These are phyloP conservation scores for Colletotrichum neosansevieriae DNA, from an alignment of 2,329 filamentous ascomycete genomes.

Conservation along the genomic window DNA sequence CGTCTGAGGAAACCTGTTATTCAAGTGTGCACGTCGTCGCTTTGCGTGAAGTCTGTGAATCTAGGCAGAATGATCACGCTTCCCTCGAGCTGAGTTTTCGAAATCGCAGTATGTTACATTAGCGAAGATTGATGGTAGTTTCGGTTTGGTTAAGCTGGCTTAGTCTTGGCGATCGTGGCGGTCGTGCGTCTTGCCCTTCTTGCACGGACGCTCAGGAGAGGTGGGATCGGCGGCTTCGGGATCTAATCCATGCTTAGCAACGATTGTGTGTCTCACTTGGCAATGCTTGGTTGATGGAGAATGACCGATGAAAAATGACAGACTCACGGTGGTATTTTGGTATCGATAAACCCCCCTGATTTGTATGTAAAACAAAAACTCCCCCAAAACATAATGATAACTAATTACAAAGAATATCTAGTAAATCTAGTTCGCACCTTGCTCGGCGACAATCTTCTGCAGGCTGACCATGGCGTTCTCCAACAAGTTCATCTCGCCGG, in stretches of 20 bases:
- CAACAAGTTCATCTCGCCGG: slow-evolving; percentile 59
- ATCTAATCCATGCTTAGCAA: slow-evolving; percentile 27
- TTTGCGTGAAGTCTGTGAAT: too few relatives aligned
- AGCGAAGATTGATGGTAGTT: background rate
- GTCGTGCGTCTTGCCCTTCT: slow-evolving; percentile 23
- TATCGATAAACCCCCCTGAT: background rate
- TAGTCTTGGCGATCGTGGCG: slow-evolving; percentile 16
- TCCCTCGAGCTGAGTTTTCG: background rate
- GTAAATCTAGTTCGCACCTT: slow-evolving; percentile 33
- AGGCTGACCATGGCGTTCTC: slow-evolving; percentile 35
- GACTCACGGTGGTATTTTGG: background rate
- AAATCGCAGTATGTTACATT: background rate
- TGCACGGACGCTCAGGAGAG: slow-evolving; percentile 12
- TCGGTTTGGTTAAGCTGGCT: background rate
- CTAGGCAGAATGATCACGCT: too few relatives aligned
- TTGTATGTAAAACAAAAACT: too few relatives aligned
- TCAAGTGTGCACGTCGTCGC: too few relatives aligned
- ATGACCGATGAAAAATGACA: background rate
- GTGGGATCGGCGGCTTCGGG: slow-evolving; percentile 1
- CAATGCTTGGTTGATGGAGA: background rate
- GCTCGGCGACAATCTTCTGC: slow-evolving; percentile 8
- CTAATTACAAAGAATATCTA: slow-evolving; percentile 7
- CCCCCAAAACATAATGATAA: background rate
- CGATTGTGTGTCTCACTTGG: slow-evolving; percentile 16
- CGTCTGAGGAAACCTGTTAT: too few relatives aligned